Evolutionary conservation across 2,329 filamentous ascomycete species (phyloP), one percentile per base, ranked within the genome.

Genomic region (Fusarium sp.): DNA sequence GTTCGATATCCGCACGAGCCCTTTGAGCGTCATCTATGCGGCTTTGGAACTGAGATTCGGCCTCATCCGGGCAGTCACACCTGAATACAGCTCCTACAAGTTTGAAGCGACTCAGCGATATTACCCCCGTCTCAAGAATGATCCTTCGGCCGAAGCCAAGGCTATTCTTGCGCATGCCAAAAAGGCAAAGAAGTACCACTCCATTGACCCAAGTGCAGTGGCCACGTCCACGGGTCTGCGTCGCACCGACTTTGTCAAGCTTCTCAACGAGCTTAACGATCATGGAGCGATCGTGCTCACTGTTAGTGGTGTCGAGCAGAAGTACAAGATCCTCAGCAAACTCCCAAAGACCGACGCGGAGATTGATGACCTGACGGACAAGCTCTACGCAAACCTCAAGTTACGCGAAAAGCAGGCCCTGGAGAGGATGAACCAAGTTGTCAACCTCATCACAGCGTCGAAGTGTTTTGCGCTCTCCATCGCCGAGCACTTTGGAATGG

Each of bases 41-140:
- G 84, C 87, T n/a, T 78, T 91, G 2, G 89, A 91, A 72, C 80
- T 91, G 6, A 85, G 84, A 3, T 90, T 89, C 63, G 80, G 81
- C 0, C 79, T 90, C 0, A 81, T 91, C 31, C 83, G 89, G 23
- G 88, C 85, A 15, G 85, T 83, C 16, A 90, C 84, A 0, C 87
- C 85, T 0, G 86, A 89, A 41, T 91, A 90, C 64, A 85, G 82
- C 8, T 79, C 82, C 2, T 91, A 90, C 75, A 82, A 82, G 34
- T 91, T 85, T 69, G 81, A 81, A 47, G 77, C 79, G 12, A 79
- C 67, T 3, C 46, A 67, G 0, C 71, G 53, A 2, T 84, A 86
- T 57, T 65, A 74, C 10, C 62, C 68, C 3, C 62, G 72, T 0
- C 61, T 83, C 1, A 66, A 76, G 2, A 65, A 69, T 3, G 85